A percentile compares a stretch with the other conserved stretches of the same genome.
Evolutionary conservation across 129 eudicot genomes (phyloP).

Genomic region (Centrapalus pauciflorus): DNA sequence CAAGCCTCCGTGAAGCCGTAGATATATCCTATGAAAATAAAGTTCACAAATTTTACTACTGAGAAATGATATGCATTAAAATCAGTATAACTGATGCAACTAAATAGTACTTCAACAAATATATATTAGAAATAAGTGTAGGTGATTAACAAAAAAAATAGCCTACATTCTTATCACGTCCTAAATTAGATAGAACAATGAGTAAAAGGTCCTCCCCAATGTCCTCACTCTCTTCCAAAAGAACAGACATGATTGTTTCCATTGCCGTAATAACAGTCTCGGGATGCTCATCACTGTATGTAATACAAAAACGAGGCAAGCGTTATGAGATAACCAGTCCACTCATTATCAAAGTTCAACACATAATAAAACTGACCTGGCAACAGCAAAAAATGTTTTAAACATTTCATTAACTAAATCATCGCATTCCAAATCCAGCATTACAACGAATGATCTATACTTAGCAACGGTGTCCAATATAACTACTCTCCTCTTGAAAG

Average conservation of each 20-base stretch:
- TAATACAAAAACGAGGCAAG: conserved; percentile 5
- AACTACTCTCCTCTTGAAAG: conserved; percentile 76
- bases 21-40: conserved; percentile 47
- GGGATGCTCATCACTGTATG: conserved; percentile 74
- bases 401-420: conserved; percentile 81
- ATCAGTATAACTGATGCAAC: conserved; percentile 8
- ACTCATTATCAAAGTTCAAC: neutral
- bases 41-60: conserved; percentile 2
- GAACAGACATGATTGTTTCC: conserved; percentile 87
- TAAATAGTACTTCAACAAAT: neutral
- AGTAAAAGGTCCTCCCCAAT: conserved; percentile 65
- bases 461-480: conserved; percentile 87
- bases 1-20: conserved; percentile 72
- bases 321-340: neutral
- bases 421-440: conserved; percentile 98
- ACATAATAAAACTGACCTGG: conserved; percentile 47
- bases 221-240: conserved; percentile 96
- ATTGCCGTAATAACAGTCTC: conserved; percentile 61
- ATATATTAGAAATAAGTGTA: neutral
- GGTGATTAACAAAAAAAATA: neutral
- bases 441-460: conserved; percentile 91
- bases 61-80: neutral
- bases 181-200: conserved; percentile 59
- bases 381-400: conserved; percentile 64
- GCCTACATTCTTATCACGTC: conserved; percentile 65